phyloP scores from a whole-genome alignment of 306 rosid species.

The Acacia crassicarpa region DNA sequence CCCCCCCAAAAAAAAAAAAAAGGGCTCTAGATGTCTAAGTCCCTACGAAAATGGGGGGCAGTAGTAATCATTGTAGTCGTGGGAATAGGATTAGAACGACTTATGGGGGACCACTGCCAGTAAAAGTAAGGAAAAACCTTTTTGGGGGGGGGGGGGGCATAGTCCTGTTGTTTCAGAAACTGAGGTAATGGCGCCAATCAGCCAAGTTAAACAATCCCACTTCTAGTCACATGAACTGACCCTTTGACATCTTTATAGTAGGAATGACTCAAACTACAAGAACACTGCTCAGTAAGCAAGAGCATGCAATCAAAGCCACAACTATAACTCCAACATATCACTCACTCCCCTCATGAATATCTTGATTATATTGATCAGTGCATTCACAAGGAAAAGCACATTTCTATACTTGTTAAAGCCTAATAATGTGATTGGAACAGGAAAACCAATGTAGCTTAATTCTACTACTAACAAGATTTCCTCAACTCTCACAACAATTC shows the following conservation, averaged over 20 bases:
- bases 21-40: too few species aligned
- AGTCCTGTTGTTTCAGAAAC: constrained; percentile 11
- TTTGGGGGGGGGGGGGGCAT: too few species aligned
- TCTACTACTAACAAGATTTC: not conserved
- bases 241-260: constrained; percentile 7
- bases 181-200: not conserved
- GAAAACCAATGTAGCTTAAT: not conserved
- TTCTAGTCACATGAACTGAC: constrained; percentile 3
- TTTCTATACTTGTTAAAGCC: not conserved
- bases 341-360: not conserved
- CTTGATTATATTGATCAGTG: not conserved
- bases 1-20: too few species aligned
- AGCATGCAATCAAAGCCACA: constrained; percentile 11
- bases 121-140: too few species aligned
- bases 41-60: too few species aligned
- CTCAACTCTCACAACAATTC: not conserved
- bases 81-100: too few species aligned
- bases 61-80: too few species aligned
- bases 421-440: not conserved
- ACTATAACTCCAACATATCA: not conserved
- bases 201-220: not conserved
- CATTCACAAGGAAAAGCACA: not conserved
- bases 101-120: too few species aligned
- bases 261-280: not conserved
- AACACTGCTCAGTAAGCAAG: not conserved